Evolutionary conservation across 169 alveolate genomes (phyloP).

Genomic region (Babesia microti): DNA sequence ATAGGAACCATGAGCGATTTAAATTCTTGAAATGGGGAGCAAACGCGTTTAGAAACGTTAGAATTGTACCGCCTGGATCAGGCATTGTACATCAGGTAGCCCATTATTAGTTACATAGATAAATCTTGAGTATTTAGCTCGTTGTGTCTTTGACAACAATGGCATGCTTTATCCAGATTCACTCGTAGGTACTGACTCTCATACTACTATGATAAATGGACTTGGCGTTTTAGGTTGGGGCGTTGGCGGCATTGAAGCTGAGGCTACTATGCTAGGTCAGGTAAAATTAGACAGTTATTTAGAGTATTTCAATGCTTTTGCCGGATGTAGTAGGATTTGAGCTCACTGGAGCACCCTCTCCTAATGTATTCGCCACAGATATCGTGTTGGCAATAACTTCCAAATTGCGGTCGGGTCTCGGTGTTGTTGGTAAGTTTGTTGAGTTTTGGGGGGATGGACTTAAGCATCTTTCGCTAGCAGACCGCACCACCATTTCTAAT

Average conservation of each 20-base stretch:
- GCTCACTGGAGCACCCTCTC: constrained; percentile 77
- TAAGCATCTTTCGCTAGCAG: constrained; percentile 74
- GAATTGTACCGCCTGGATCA: constrained; percentile 93
- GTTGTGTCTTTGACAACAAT: constrained; percentile 55
- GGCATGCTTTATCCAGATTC: constrained; percentile 84
- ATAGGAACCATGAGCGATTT: constrained; percentile 84
- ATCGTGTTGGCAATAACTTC: constrained; percentile 79
- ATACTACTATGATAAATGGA: constrained; percentile 94
- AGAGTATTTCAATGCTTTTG: constrained; percentile 89
- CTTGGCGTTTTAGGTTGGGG: constrained; percentile 92
- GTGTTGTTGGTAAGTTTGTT: constrained; percentile 93
- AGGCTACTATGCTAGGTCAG: constrained; percentile 94
- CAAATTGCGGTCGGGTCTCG: constrained; percentile 79
- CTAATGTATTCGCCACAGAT: constrained; percentile 84
- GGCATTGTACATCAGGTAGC: constrained; percentile 89
- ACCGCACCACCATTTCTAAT: constrained; percentile 89
- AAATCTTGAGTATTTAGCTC: constrained; percentile 74
- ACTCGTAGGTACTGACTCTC: constrained; percentile 91
- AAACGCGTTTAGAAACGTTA: constrained; percentile 80
- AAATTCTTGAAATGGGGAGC: constrained; percentile 92
- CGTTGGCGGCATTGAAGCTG: constrained; percentile 97
- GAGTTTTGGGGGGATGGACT: constrained; percentile 89
- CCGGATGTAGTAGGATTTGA: constrained; percentile 93
- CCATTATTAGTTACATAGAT: constrained; percentile 62
- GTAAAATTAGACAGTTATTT: no score